A percentile compares a stretch with the other conserved stretches of the same genome.
Evolutionary conservation across 2,329 filamentous ascomycete genomes (phyloP).

Genomic region (Tolypocladium inflatum): DNA sequence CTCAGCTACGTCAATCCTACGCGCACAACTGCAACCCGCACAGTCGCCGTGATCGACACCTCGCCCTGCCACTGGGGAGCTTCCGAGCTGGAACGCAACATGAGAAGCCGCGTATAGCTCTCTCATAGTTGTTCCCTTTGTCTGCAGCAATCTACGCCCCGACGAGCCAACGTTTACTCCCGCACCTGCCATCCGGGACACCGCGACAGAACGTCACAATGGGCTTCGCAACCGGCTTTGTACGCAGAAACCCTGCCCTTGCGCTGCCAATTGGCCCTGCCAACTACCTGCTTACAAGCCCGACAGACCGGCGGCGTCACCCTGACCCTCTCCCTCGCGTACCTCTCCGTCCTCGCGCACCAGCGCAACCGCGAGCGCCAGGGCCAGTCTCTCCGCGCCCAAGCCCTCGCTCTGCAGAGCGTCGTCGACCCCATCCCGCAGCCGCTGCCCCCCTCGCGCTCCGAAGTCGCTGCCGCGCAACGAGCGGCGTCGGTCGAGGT

Average conservation of each 20-base stretch:
- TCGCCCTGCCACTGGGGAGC: constrained; percentile 6
- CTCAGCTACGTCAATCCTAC: background rate
- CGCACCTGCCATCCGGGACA: background rate
- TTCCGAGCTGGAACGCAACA: constrained; percentile 19
- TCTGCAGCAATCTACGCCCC: background rate
- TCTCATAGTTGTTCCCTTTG: background rate
- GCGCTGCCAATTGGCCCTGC: background rate
- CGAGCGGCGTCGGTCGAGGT: constrained; percentile 51
- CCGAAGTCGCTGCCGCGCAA: constrained; percentile 40
- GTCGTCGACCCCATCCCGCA: constrained; percentile 40
- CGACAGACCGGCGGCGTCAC: constrained; percentile 64
- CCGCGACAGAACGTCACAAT: constrained; percentile 30
- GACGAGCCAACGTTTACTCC: background rate
- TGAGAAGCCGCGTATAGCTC: constrained; percentile 18
- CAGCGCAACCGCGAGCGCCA: constrained; percentile 56
- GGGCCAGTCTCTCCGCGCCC: constrained; percentile 44
- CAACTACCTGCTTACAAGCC: constrained; percentile 2
- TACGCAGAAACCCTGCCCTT: constrained; percentile 31
- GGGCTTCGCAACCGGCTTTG: constrained; percentile 68
- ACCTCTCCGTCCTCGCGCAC: constrained; percentile 62
- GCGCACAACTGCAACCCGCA: background rate
- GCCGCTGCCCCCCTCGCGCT: constrained; percentile 38
- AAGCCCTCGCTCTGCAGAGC: constrained; percentile 42
- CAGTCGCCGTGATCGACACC: background rate
- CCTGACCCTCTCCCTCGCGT: constrained; percentile 63